Percentiles rank a stretch among this genome's conserved stretches.
Evolutionary conservation across 345 rosid species (phyloP).

Genomic region (Rhizophora mangle): DNA sequence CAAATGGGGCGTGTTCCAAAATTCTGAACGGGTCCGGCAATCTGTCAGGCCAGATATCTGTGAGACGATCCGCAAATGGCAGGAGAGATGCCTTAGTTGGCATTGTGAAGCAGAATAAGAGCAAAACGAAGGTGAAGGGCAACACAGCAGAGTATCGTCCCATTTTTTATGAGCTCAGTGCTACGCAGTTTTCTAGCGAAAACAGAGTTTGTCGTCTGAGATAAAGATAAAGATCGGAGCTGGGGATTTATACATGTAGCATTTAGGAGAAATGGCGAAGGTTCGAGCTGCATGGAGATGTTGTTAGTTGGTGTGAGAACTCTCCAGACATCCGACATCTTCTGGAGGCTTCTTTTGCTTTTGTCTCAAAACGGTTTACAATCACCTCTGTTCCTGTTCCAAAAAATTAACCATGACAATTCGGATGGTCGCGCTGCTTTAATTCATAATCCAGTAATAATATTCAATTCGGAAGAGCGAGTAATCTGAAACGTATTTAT

Average conservation of each 20-base stretch:
- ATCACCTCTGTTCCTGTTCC: background rate
- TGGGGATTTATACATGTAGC: background rate
- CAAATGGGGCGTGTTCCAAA: constrained; percentile 63
- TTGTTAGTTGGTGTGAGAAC: too few relatives aligned
- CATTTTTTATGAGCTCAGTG: constrained; percentile 5
- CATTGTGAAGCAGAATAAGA: constrained; percentile 18
- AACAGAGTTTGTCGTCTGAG: too few relatives aligned
- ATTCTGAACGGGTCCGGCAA: constrained; percentile 57
- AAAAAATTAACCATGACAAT: background rate
- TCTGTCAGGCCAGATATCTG: constrained; percentile 44
- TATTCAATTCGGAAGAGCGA: too few relatives aligned
- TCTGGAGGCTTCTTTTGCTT: background rate
- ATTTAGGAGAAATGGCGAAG: constrained; percentile 4
- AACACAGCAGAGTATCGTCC: constrained; percentile 2
- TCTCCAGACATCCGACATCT: background rate
- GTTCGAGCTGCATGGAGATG: background rate
- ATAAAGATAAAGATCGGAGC: too few relatives aligned
- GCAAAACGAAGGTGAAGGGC: background rate
- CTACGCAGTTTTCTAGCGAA: too few relatives aligned
- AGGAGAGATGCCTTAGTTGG: constrained; percentile 38
- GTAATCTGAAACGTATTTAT: too few relatives aligned
- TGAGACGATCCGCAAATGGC: constrained; percentile 42
- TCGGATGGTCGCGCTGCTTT: too few relatives aligned
- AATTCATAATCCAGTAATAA: too few relatives aligned
- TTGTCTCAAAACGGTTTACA: background rate